These are phyloP conservation scores for Kodamaea kakaduensis DNA, from an alignment of 805 yeast species.

Conservation along the genomic window DNA sequence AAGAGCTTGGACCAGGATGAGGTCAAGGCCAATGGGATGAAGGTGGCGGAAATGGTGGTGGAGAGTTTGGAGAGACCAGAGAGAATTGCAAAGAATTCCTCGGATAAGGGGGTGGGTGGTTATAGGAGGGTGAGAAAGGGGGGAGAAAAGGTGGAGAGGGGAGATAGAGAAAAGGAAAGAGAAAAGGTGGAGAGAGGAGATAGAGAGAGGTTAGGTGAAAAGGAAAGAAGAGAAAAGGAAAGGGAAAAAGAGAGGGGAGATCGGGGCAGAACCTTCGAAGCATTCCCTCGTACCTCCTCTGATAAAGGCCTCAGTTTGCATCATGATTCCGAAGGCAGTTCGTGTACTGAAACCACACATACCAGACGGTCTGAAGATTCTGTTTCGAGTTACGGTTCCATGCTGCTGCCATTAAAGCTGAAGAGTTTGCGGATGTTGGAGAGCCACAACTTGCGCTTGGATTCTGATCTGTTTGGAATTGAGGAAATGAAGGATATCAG, in stretches of 20 bases:
- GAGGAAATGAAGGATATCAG: no score
- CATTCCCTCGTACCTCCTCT: no score
- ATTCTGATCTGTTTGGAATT: no score
- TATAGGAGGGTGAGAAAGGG: no score
- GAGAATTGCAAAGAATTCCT: slow-evolving; percentile 2
- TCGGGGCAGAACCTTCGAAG: no score
- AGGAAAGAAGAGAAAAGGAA: no score
- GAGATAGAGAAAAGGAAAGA: no score
- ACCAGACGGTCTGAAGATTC: slow-evolving; percentile 26
- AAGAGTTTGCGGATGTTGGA: slow-evolving; percentile 16
- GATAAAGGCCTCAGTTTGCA: no score
- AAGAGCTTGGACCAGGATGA: slow-evolving; percentile 22
- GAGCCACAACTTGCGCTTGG: slow-evolving; percentile 4
- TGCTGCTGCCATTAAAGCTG: slow-evolving; percentile 23
- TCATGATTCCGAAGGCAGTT: slow-evolving; percentile 5
- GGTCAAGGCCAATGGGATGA: neutral
- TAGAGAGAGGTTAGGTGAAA: no score
- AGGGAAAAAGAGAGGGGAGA: no score
- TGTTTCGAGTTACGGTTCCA: slow-evolving; percentile 19
- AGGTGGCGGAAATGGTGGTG: neutral
- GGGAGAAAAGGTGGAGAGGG: no score
- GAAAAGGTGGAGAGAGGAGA: no score
- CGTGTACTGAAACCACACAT: slow-evolving; percentile 6
- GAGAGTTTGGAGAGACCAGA: neutral
- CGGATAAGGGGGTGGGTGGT: slow-evolving; percentile 1